Base-by-base conservation (phyloP, 139 green algal species). In the Parachlorella kessleri region DNA sequence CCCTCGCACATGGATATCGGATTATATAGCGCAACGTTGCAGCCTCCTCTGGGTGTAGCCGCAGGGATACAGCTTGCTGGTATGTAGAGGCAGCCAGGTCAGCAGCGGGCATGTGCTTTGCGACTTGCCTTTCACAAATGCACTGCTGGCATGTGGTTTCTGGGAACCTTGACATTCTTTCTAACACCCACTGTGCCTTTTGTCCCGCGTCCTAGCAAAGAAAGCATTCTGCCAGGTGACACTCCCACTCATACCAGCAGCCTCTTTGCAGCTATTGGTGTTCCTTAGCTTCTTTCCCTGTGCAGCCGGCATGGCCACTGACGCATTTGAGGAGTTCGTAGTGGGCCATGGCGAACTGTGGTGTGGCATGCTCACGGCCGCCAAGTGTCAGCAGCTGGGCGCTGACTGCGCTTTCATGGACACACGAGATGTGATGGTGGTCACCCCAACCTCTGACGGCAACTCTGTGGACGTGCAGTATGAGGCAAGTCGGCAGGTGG, bases 341-440 rank as follows among this genome's bases (percentile, higher is more conserved):
- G 95, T 99, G 32, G 96, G 96, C 23, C 96, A 99, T 74, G 96
- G 96, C 32, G 96, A 99, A 87, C 88, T 99, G n/a, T 99, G 96
- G 96, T 95, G 86, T 48, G 96, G 94, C n/a, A 89, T 88, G 73
- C 87, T 99, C 39, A 89, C 95, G 30, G 81, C 93, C 0, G 86
- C 91, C 1, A 81, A 76, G 28, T 91, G 92, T 80, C 72, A 83
- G 35, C 78, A 92, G 84, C 74, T 92, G 70, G 88, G 91, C n/a
- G 80, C 42, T 38, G 33, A 90, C 68, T 89, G 82, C 33, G 77
- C 37, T 1, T 98, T 95, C 84, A 94, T 99, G 92, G 96, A 99
- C 88, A 92, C 96, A 1, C 85, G 96, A 1, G 95, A 99, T 8
- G 93, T 98, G 78, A 84, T 99, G 66, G 92, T 98, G 38, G 87